Evolutionary conservation across 1,139 yeast species (phyloP).

Genomic region (Hyphopichia buzzinii): DNA sequence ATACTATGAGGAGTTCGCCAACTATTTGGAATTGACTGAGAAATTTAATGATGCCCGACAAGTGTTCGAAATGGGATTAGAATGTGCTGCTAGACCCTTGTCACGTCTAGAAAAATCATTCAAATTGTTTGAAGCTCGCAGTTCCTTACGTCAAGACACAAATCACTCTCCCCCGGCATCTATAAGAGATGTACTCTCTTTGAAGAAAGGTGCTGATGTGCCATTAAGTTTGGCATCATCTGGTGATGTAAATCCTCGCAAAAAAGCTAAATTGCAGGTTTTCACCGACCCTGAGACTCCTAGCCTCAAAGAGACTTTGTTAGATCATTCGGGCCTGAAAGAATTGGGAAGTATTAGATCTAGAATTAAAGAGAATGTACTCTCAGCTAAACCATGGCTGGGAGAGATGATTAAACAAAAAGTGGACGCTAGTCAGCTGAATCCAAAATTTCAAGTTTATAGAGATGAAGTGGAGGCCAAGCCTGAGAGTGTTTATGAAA

Average conservation of each 20-base stretch:
- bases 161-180: slow-evolving; percentile 3
- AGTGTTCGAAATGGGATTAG: slow-evolving; percentile 62
- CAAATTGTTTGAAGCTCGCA: slow-evolving; percentile 44
- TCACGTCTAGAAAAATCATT: slow-evolving; percentile 51
- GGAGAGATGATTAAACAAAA: slow-evolving; percentile 57
- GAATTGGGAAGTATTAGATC: slow-evolving; percentile 50
- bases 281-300: slow-evolving; percentile 22
- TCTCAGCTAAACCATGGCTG: slow-evolving; percentile 61
- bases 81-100: slow-evolving; percentile 61
- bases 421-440: slow-evolving; percentile 5
- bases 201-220: slow-evolving; percentile 24
- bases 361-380: slow-evolving; percentile 63
- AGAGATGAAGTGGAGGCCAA: slow-evolving; percentile 11
- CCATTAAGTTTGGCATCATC: slow-evolving; percentile 7
- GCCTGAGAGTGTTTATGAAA: slow-evolving; percentile 9
- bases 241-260: slow-evolving; percentile 7
- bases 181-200: slow-evolving; percentile 18
- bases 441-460: slow-evolving; percentile 37
- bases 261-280: slow-evolving; percentile 29
- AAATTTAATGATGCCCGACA: slow-evolving; percentile 59
- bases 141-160: neutral
- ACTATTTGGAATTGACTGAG: slow-evolving; percentile 53
- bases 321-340: slow-evolving; percentile 5
- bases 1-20: slow-evolving; percentile 81
- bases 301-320: slow-evolving; percentile 1